Percentiles rank a stretch among this genome's conserved stretches.
Evolutionary conservation across 2,329 filamentous ascomycete genomes (phyloP).

Genomic region (Exophiala spinifera): DNA sequence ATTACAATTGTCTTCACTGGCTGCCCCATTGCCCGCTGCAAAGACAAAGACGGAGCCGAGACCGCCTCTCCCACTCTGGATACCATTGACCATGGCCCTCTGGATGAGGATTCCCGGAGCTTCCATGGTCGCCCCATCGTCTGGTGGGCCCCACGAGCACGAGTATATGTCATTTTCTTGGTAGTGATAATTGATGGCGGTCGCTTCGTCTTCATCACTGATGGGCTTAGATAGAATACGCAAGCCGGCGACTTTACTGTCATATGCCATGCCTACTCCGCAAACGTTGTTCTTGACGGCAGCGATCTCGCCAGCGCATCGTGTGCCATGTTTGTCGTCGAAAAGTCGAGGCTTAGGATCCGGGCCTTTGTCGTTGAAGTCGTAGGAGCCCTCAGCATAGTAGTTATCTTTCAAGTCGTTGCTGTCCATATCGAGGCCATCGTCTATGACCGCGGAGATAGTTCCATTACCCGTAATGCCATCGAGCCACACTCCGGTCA

Average conservation of each 20-base stretch:
- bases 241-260: slow-evolving; percentile 84
- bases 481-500: slow-evolving; percentile 88
- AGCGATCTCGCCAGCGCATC: slow-evolving; percentile 90
- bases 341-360: slow-evolving; percentile 77
- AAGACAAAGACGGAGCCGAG: slow-evolving; percentile 94
- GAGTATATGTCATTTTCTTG: slow-evolving; percentile 96
- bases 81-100: slow-evolving; percentile 84
- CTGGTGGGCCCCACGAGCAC: slow-evolving; percentile 95
- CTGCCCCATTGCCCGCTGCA: slow-evolving; percentile 89
- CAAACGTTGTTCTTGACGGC: slow-evolving; percentile 91
- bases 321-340: slow-evolving; percentile 87
- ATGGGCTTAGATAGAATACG: slow-evolving; percentile 91
- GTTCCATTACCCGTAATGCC: slow-evolving; percentile 86
- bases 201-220: slow-evolving; percentile 85
- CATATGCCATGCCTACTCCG: slow-evolving; percentile 92
- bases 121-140: slow-evolving; percentile 93
- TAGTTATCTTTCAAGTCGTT: slow-evolving; percentile 90
- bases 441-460: slow-evolving; percentile 91
- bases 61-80: slow-evolving; percentile 80
- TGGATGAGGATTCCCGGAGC: slow-evolving; percentile 84
- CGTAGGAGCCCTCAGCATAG: slow-evolving; percentile 86
- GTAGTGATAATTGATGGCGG: slow-evolving; percentile 87
- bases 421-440: slow-evolving; percentile 94
- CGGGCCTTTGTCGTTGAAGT: slow-evolving; percentile 83
- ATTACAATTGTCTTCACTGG: slow-evolving; percentile 90